Percentiles rank a stretch among this genome's conserved stretches.
Evolutionary conservation across 129 eudicot genomes (phyloP).

Genomic region (Saussurea involucrata): DNA sequence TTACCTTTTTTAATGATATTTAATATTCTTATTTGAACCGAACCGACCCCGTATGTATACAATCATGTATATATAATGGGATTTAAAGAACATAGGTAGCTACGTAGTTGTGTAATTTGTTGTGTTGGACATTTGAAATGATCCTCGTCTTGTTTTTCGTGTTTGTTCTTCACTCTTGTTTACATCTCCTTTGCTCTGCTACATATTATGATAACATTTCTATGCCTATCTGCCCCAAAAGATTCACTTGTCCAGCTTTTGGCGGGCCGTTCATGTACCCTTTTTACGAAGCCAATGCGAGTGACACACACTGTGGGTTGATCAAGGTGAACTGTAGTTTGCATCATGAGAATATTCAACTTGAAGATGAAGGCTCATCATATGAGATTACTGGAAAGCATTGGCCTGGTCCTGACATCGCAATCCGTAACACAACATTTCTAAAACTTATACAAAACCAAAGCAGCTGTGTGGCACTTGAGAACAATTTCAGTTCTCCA

Average conservation of each 20-base stretch:
- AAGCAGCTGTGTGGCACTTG: slow-evolving; percentile 15
- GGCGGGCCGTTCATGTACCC: background rate
- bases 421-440: background rate
- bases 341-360: background rate
- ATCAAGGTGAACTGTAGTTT: background rate
- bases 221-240: slow-evolving; percentile 26
- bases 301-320: background rate
- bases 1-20: too few relatives aligned
- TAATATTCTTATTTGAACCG: too few relatives aligned
- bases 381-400: background rate
- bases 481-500: slow-evolving; percentile 7
- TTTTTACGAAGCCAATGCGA: background rate
- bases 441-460: background rate
- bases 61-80: too few relatives aligned
- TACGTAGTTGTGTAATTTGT: too few relatives aligned
- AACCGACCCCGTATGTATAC: too few relatives aligned
- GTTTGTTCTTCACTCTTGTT: too few relatives aligned
- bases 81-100: too few relatives aligned
- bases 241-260: background rate
- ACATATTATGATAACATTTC: too few relatives aligned
- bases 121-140: too few relatives aligned
- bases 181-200: too few relatives aligned
- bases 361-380: too few relatives aligned
- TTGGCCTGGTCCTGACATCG: background rate
- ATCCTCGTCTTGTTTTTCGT: too few relatives aligned